These are phyloP conservation scores for Aspergillus amoenus DNA, from an alignment of 2,329 filamentous ascomycete genomes.

Conservation along the genomic window DNA sequence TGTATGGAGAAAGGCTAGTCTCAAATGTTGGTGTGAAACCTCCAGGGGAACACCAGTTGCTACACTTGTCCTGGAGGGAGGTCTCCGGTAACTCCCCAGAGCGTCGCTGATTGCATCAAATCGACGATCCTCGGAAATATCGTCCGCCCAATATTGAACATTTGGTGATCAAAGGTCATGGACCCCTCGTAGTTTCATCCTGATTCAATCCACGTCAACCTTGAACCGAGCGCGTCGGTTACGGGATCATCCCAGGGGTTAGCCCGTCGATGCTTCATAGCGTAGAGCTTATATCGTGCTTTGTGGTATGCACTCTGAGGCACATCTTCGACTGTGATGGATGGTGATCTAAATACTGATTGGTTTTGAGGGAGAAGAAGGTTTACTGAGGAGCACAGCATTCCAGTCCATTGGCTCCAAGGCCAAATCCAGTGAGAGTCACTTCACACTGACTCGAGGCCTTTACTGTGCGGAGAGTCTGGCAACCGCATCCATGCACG, in stretches of 20 bases:
- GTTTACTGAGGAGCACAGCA: neutral
- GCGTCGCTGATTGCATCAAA: slow-evolving; percentile 6
- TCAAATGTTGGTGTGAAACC: slow-evolving; percentile 3
- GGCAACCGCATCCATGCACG: slow-evolving; percentile 11
- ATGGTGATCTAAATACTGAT: slow-evolving; percentile 12
- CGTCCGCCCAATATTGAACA: slow-evolving; percentile 18
- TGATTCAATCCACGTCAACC: slow-evolving; percentile 18
- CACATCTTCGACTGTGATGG: slow-evolving; percentile 9
- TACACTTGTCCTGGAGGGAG: neutral
- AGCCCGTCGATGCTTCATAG: neutral
- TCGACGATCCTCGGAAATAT: slow-evolving; percentile 14
- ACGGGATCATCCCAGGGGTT: slow-evolving; percentile 16
- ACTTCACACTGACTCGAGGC: neutral
- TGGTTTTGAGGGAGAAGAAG: slow-evolving; percentile 12
- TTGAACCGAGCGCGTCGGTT: slow-evolving; percentile 11
- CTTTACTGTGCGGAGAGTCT: slow-evolving; percentile 3
- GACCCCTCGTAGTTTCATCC: slow-evolving; percentile 22
- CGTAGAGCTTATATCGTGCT: slow-evolving; percentile 5
- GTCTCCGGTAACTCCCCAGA: neutral
- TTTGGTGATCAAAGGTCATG: slow-evolving; percentile 22
- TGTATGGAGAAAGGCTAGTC: neutral
- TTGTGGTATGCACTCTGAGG: slow-evolving; percentile 8
- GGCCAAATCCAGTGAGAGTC: neutral
- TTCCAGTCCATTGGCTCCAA: slow-evolving; percentile 2
- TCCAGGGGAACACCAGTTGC: slow-evolving; percentile 7